Evolutionary conservation across 2,329 filamentous ascomycete genomes (phyloP).

Genomic region (Tolypocladium guangdongense): DNA sequence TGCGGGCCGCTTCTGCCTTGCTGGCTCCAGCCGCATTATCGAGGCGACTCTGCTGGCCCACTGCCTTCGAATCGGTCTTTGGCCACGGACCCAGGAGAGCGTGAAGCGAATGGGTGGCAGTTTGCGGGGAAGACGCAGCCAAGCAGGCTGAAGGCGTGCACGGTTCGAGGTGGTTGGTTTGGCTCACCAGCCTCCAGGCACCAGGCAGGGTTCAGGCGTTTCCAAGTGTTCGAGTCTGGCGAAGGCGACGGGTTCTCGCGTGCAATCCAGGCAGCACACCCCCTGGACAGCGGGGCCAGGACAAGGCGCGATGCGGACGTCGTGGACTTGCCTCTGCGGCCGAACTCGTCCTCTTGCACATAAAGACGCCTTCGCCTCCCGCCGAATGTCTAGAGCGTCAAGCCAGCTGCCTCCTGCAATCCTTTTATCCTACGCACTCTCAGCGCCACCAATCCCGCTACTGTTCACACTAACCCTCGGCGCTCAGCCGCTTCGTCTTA

Average conservation of each 20-base stretch:
- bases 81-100: not conserved
- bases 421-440: not conserved
- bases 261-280: constrained; percentile 5
- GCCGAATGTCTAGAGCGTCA: not conserved
- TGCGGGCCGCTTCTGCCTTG: not conserved
- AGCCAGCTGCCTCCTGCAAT: too few species aligned
- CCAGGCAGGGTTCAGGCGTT: not conserved
- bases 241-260: constrained; percentile 4
- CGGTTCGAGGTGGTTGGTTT: too few species aligned
- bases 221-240: not conserved
- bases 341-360: too few species aligned
- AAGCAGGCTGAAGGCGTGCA: too few species aligned
- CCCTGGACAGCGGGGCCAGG: not conserved
- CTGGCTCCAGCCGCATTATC: not conserved
- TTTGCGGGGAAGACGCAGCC: too few species aligned
- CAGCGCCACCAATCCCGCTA: not conserved
- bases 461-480: not conserved
- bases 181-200: constrained; percentile 2
- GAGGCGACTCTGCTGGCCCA: not conserved
- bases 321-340: too few species aligned
- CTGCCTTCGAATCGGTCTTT: not conserved
- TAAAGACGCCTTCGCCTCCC: not conserved
- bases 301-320: not conserved
- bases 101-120: too few species aligned
- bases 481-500: not conserved